Evolutionary conservation across 2,329 filamentous ascomycete species (phyloP).

Genomic region (Orbilia quercus): DNA sequence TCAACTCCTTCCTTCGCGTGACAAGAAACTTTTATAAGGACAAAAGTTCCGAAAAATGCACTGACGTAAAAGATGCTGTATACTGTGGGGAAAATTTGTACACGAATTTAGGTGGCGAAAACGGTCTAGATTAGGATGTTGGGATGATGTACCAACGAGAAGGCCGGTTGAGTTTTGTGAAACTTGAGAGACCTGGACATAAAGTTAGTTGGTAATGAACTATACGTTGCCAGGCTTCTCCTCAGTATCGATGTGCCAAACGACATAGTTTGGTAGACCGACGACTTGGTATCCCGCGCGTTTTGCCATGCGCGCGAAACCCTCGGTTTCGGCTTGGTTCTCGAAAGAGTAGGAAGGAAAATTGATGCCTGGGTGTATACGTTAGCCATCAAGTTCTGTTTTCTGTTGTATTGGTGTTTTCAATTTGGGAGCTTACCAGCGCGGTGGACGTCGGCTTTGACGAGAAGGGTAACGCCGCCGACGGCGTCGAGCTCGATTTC

Average conservation of each 20-base stretch:
- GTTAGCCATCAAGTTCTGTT: not conserved
- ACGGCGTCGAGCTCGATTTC: slow-evolving; percentile 95
- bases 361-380: slow-evolving; percentile 78
- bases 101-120: slow-evolving; percentile 18
- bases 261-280: slow-evolving; percentile 94
- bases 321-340: slow-evolving; percentile 98
- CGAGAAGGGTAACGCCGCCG: slow-evolving; percentile 95
- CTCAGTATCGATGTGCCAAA: slow-evolving; percentile 97
- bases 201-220: no score
- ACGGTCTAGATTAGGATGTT: not conserved
- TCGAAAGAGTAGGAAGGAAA: slow-evolving; percentile 97
- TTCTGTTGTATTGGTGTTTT: not conserved
- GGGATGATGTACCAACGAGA: not conserved
- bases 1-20: slow-evolving; percentile 10
- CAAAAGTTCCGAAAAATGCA: not conserved
- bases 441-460: slow-evolving; percentile 97
- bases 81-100: slow-evolving; percentile 25
- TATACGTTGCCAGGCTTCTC: slow-evolving; percentile 80
- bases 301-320: slow-evolving; percentile 99
- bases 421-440: slow-evolving; percentile 72
- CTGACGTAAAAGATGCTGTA: not conserved
- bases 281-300: slow-evolving; percentile 91
- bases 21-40: slow-evolving; percentile 13
- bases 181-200: no score
- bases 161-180: not conserved